A percentile compares a stretch with the other conserved stretches of the same genome.
Conservation (phyloP, 176 grass and related monocot species). For the Echinochloa phyllopogon region DNA sequence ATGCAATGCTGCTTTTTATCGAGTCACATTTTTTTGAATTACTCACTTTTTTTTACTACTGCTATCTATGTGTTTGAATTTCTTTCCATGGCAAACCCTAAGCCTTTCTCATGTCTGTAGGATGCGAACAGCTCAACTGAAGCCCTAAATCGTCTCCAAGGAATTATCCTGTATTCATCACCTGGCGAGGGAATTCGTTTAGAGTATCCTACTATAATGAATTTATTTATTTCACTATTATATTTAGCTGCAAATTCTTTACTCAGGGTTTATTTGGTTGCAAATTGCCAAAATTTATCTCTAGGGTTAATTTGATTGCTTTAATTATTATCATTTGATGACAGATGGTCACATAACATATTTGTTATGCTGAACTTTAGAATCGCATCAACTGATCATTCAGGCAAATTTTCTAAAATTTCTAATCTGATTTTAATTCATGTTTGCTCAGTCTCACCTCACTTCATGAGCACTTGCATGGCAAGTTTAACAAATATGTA, state of each 20-base stretch:
- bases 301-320: not conserved
- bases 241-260: constrained; percentile 30
- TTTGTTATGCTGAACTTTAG: constrained; percentile 19
- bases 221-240: constrained; percentile 37
- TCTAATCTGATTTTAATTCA: not conserved
- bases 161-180: constrained; percentile 77
- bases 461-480: not conserved
- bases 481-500: not conserved
- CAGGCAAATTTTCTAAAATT: not conserved
- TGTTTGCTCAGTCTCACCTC: not conserved
- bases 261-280: not conserved
- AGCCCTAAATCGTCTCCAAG: constrained; percentile 85
- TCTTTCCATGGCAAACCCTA: constrained; percentile 9
- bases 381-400: not conserved
- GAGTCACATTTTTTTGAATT: not conserved
- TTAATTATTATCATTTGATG: not conserved
- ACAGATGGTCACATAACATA: not conserved
- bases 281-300: not conserved
- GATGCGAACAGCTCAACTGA: constrained; percentile 75
- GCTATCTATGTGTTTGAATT: not conserved
- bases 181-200: constrained; percentile 76
- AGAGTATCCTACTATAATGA: constrained; percentile 81
- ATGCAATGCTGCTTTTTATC: not conserved
- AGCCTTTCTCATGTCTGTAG: constrained; percentile 51
- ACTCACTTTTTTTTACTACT: not conserved